A percentile compares a stretch with the other conserved stretches of the same genome.
phyloP scores from a whole-genome alignment of 73 alveolate genomes.

The Symbiodinium natans region DNA sequence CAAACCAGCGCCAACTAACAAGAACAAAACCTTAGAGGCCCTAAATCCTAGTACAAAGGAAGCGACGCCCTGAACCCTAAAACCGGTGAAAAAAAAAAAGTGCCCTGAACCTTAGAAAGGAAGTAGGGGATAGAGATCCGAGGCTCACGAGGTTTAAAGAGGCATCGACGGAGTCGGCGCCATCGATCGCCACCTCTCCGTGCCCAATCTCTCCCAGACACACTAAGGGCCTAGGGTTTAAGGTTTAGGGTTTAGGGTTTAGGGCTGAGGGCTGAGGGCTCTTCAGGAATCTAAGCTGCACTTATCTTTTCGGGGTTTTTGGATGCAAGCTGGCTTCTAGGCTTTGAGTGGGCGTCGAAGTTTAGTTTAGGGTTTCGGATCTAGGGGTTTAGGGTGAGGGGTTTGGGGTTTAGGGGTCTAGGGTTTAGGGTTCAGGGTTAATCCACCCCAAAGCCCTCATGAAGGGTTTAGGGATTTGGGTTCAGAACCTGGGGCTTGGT shows the following conservation, averaged over 20 bases:
- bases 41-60: neutral
- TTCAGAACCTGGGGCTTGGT: neutral
- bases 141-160: conserved; percentile 46
- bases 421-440: neutral
- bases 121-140: no score
- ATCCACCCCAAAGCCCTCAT: no score
- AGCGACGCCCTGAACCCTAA: neutral
- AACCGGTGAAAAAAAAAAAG: no score
- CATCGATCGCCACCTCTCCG: conserved; percentile 74
- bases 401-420: neutral
- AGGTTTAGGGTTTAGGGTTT: neutral
- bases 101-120: neutral
- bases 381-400: neutral
- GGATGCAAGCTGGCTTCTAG: no score
- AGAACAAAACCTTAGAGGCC: neutral
- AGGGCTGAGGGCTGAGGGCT: no score
- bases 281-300: no score
- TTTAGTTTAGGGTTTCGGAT: neutral
- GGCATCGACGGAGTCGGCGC: conserved; percentile 88
- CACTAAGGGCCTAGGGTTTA: neutral
- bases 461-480: no score
- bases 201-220: no score
- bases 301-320: neutral
- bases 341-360: no score
- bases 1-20: no score